Base-by-base conservation (phyloP, 2,329 filamentous ascomycete genomes). In the Paracoccidioides lutzii region DNA sequence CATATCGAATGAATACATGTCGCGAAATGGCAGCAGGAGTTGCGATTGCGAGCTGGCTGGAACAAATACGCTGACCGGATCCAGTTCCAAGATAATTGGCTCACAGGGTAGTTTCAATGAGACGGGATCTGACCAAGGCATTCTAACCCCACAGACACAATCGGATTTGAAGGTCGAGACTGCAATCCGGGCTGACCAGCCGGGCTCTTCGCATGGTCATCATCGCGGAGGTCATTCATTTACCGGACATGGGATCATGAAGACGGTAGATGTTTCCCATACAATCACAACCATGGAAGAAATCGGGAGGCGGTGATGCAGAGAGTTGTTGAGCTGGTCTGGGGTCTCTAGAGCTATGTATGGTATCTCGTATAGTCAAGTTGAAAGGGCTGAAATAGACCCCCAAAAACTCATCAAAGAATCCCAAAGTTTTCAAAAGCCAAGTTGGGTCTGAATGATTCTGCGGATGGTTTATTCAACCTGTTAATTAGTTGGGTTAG, bases 1-100 rank as follows among this genome's bases (percentile, higher is more conserved):
- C 28, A 67, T 71, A 58, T 61, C 68, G 50, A 68, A 59, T 46
- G 65, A 67, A 58, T 65, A 64, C 58, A 63, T 64, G 15, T 63
- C 56, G 55, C 61, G 61, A 44, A 64, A 54, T 37, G 35, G 14
- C 32, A 49, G 44, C 14, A 15, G 53, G 37, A 38, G 35, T 32
- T 35, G 33, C 15, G 53, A 54, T 30, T 54, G 43, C 37, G 53
- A 54, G 43, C 33, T 54, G 35, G 53, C 41, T 5, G 53, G 53
- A 40, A 38, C 37, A n/a, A 30, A 42, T 12, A 52, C 49, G n/a
- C 28, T 52, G 49, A 52, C 38, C 30, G 49, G 49, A 14, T 42
- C 49, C 6, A 6, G 22, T 12, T 52, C 38, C 37, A 52, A 52
- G 32, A n/a, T 32, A 35, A 35, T 28, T 42, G 22, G 14, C 22